phyloP scores from a whole-genome alignment of 768 basidiomycete species.

The Russula ochroleuca region DNA sequence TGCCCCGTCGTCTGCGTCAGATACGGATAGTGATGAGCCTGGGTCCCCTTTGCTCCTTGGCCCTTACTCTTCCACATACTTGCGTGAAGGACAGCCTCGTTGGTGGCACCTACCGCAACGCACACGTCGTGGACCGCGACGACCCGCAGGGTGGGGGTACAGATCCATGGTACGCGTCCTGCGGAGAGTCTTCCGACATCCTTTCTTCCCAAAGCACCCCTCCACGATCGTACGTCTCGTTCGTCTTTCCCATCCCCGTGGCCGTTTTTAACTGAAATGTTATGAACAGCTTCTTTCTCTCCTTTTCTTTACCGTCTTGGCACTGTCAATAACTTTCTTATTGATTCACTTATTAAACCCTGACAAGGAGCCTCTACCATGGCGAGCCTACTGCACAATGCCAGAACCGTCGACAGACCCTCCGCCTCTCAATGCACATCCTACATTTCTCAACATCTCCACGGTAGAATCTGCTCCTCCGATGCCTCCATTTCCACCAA shows the following conservation, averaged over 20 bases:
- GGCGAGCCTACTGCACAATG: slow-evolving; percentile 87
- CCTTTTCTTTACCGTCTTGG: slow-evolving; percentile 74
- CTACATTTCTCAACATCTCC: slow-evolving; percentile 36
- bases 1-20: slow-evolving; percentile 53
- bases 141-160: slow-evolving; percentile 41
- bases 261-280: slow-evolving; percentile 23
- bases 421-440: slow-evolving; percentile 39
- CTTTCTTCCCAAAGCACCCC: slow-evolving; percentile 74
- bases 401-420: slow-evolving; percentile 49
- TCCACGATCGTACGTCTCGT: slow-evolving; percentile 63
- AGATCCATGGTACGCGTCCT: slow-evolving; percentile 53
- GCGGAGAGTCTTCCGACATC: slow-evolving; percentile 59
- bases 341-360: slow-evolving; percentile 93
- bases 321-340: slow-evolving; percentile 77
- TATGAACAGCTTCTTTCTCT: slow-evolving; percentile 55
- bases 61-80: slow-evolving; percentile 30
- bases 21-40: slow-evolving; percentile 60
- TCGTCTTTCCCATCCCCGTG: neutral
- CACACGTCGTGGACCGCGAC: slow-evolving; percentile 49
- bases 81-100: slow-evolving; percentile 41
- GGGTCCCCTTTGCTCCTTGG: slow-evolving; percentile 40
- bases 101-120: slow-evolving; percentile 50
- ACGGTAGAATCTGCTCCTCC: slow-evolving; percentile 25
- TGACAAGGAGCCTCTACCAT: slow-evolving; percentile 91
- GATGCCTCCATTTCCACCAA: slow-evolving; percentile 61